Evolutionary conservation across 2,329 filamentous ascomycete genomes (phyloP), one percentile per base, ranked within the genome.

Genomic region (Ophiostoma ulmi): DNA sequence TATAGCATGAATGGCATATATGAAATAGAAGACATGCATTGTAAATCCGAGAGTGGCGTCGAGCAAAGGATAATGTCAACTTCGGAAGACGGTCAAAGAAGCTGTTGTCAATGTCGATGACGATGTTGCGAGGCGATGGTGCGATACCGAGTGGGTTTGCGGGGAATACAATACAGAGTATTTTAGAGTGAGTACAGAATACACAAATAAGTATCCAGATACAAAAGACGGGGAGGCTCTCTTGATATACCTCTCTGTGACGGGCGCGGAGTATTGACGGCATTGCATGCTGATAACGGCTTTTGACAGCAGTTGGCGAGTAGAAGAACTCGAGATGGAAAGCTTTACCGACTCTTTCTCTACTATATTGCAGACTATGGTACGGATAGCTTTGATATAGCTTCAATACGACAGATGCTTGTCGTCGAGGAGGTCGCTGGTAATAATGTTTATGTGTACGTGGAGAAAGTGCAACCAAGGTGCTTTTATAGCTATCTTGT

Each of bases 121-220:
- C 13, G 11, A 48, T 48, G 65, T 67, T 48, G 65, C 22, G n/a
- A 44, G 36, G n/a, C 31, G 11, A 67, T 67, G 65, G 17, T 44
- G 39, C 41, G 38, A 67, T 67, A 41, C 31, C 48, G 35, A 64
- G 61, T 64, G 61, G 14, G 61, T 64, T 64, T 36, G 11, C 17
- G 31, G 58, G 26, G 17, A 20, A 63, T 31, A 58, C 10, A 58
- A 13, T 39, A 39, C 38, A 39, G 6, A 10, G 38, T 39, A 39
- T 39, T 7, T 13, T 3, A 39, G 38, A 39, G 38, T 39, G 38
- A 39, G 38, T 17, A 48, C 44, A 48, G 7, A 22, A 31, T 31
- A 31, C 31, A 31, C 31, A 20, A n/a, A 58, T 14, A 22, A 20
- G 13, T 39, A 13, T 13, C 38, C 31, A 48, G 39, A 55, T 22